Conservation (phyloP, 148 eudicot species). For the Chenopodium suecicum region DNA sequence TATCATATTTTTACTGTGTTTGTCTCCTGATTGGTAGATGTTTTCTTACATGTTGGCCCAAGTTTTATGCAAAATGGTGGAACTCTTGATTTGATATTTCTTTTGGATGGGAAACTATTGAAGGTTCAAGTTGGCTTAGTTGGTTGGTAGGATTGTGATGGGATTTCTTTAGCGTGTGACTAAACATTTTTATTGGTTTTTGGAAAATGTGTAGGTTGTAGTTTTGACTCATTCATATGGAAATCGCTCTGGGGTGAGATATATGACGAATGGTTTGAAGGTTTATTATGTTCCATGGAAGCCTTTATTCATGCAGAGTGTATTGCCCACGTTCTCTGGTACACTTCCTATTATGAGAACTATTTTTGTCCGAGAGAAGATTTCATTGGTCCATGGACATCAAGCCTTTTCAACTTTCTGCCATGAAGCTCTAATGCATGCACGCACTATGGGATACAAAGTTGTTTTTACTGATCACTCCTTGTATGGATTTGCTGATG, state of each 20-base stretch:
- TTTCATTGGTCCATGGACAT: slow-evolving; percentile 93
- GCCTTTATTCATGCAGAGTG: slow-evolving; percentile 90
- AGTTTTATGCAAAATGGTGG: background rate
- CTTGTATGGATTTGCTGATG: slow-evolving; percentile 95
- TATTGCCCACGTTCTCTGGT: slow-evolving; percentile 84
- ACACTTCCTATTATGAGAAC: slow-evolving; percentile 87
- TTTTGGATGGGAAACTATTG: background rate
- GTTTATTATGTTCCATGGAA: slow-evolving; percentile 95
- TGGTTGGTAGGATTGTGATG: slow-evolving; percentile 2
- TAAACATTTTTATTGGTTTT: background rate
- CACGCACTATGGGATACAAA: slow-evolving; percentile 96
- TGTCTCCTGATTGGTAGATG: background rate
- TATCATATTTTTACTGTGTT: too few species aligned
- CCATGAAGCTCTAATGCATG: slow-evolving; percentile 97
- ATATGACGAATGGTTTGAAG: slow-evolving; percentile 89
- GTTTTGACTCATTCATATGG: slow-evolving; percentile 97
- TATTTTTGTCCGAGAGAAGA: slow-evolving; percentile 77
- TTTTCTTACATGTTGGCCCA: background rate
- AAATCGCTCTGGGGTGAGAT: slow-evolving; percentile 90
- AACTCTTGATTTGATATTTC: background rate
- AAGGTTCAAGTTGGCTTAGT: background rate
- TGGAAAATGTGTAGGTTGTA: slow-evolving; percentile 53
- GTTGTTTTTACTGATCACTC: slow-evolving; percentile 98
- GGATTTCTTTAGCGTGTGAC: slow-evolving; percentile 15
- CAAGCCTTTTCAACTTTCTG: slow-evolving; percentile 99